Conservation (phyloP, 805 yeast species). For the Cyberlindnera nakhonratchasimensis region DNA sequence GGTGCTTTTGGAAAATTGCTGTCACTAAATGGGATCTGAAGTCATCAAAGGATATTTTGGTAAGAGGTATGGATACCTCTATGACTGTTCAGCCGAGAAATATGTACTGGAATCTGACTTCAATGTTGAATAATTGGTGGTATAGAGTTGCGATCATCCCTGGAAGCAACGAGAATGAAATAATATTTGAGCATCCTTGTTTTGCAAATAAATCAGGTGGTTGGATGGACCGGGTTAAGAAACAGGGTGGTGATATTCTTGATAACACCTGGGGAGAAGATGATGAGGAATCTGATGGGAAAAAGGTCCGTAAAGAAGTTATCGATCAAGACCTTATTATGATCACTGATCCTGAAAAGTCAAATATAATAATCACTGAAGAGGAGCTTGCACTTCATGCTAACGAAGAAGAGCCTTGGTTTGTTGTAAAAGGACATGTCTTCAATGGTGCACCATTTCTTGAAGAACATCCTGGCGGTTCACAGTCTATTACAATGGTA, state of each 20-base stretch:
- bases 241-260: constrained; percentile 31
- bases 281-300: constrained; percentile 14
- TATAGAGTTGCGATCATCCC: constrained; percentile 31
- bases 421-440: constrained; percentile 35
- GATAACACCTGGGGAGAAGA: constrained; percentile 33
- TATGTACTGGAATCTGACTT: constrained; percentile 38
- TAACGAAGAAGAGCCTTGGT: constrained; percentile 16
- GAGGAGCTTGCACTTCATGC: constrained; percentile 12
- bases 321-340: constrained; percentile 29
- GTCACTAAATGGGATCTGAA: constrained; percentile 22
- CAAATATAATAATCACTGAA: constrained; percentile 5
- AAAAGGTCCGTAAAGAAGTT: constrained; percentile 8
- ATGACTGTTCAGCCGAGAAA: constrained; percentile 35
- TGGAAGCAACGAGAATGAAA: constrained; percentile 12
- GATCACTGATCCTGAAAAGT: constrained; percentile 29
- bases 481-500: constrained; percentile 26
- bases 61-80: constrained; percentile 35
- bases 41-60: constrained; percentile 30
- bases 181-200: constrained; percentile 30
- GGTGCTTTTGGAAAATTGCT: constrained; percentile 35
- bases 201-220: constrained; percentile 30
- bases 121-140: constrained; percentile 38
- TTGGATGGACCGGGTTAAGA: constrained; percentile 37
- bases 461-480: constrained; percentile 33
- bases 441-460: constrained; percentile 34